phyloP scores from a whole-genome alignment of 2,329 filamentous ascomycete species.

The Cladosporium cucumerinum region DNA sequence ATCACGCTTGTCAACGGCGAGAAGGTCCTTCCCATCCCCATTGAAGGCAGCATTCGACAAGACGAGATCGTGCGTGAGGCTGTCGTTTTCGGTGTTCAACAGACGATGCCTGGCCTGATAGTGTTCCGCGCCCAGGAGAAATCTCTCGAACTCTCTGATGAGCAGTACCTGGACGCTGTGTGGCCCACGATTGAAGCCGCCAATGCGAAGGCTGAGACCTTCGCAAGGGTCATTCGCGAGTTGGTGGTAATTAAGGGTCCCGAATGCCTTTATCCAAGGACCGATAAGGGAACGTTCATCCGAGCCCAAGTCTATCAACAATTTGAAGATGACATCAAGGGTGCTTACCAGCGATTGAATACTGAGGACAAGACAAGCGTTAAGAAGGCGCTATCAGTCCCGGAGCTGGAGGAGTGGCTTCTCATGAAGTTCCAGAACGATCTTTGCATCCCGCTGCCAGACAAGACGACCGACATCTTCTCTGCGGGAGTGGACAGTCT shows the following conservation, averaged over 20 bases:
- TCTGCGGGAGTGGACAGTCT: conserved; percentile 50
- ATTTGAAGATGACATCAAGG: conserved; percentile 49
- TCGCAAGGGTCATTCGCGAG: conserved; percentile 52
- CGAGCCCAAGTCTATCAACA: conserved; percentile 50
- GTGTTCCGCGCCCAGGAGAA: conserved; percentile 49
- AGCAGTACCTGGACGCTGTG: conserved; percentile 48
- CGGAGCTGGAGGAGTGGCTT: conserved; percentile 35
- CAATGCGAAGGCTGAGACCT: conserved; percentile 51
- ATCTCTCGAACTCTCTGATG: conserved; percentile 40
- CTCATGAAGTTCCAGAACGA: conserved; percentile 33
- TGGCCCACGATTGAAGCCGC: conserved; percentile 51
- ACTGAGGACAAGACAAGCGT: conserved; percentile 21
- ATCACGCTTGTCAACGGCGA: conserved; percentile 50
- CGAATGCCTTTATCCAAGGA: conserved; percentile 48
- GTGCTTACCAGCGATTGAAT: conserved; percentile 38
- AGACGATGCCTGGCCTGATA: conserved; percentile 52
- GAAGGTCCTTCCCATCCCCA: conserved; percentile 47
- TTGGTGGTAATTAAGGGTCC: conserved; percentile 50
- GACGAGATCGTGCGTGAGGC: conserved; percentile 54
- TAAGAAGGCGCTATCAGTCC: conserved; percentile 25
- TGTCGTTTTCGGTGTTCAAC: conserved; percentile 56
- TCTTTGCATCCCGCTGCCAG: conserved; percentile 25
- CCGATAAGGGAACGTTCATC: conserved; percentile 58
- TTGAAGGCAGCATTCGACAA: conserved; percentile 55
- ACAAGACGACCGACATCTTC: conserved; percentile 53